These are phyloP conservation scores for Trametes polyzona DNA, from an alignment of 1,284 basidiomycete species.

Conservation along the genomic window DNA sequence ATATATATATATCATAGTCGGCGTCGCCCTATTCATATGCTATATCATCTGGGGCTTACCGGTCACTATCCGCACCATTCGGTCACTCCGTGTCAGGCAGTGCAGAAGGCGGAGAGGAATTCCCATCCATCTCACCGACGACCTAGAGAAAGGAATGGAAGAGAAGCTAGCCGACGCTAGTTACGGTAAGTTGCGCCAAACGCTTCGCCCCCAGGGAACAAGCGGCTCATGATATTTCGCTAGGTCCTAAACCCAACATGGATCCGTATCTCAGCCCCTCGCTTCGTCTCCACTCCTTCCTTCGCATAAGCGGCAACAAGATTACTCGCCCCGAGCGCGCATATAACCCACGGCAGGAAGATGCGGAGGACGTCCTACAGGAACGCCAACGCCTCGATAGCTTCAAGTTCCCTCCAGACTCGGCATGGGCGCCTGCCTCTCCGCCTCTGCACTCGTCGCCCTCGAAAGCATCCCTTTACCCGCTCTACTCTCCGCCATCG, in stretches of 20 bases:
- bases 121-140: neutral
- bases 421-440: neutral
- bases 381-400: constrained; percentile 1
- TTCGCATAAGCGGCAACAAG: neutral
- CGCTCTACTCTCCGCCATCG: neutral
- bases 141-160: constrained; percentile 6
- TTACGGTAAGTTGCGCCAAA: neutral
- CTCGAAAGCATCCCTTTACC: neutral
- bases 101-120: neutral
- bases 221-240: too few relatives aligned
- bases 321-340: neutral
- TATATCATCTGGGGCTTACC: constrained; percentile 22
- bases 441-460: neutral
- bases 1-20: neutral
- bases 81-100: constrained; percentile 1
- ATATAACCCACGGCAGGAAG: neutral
- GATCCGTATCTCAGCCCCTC: constrained; percentile 9
- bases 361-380: neutral
- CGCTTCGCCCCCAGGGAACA: neutral
- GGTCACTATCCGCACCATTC: constrained; percentile 8
- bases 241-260: too few relatives aligned
- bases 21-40: constrained; percentile 13
- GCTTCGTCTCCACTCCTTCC: constrained; percentile 3
- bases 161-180: neutral
- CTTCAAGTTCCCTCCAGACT: constrained; percentile 2